Percentiles rank a stretch among this genome's conserved stretches.
Evolutionary conservation across 192 early-diverging fungal genomes (phyloP).

Genomic region (Entomortierella parvispora): DNA sequence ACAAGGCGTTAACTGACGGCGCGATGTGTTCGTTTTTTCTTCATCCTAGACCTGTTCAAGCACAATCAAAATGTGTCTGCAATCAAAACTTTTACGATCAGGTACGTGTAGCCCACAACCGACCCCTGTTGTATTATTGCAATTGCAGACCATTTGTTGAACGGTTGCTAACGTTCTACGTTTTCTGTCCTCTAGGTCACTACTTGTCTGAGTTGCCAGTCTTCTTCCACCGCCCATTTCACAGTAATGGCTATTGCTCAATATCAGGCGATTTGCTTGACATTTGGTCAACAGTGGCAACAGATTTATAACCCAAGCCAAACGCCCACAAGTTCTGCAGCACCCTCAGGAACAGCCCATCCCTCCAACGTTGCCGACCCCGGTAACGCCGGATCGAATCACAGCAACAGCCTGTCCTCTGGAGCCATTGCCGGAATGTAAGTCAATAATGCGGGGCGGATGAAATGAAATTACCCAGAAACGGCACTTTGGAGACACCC

Average conservation of each 20-base stretch:
- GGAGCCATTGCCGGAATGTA: conserved; percentile 46
- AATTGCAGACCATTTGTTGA: no score
- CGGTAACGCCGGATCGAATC: neutral
- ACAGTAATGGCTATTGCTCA: neutral
- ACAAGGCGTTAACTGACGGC: neutral
- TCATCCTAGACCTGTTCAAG: conserved; percentile 7
- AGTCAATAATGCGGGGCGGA: neutral
- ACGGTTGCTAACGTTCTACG: neutral
- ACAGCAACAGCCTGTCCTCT: conserved; percentile 20
- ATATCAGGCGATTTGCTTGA: neutral
- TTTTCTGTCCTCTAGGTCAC: conserved; percentile 12
- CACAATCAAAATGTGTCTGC: conserved; percentile 25
- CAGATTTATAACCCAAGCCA: neutral
- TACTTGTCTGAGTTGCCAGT: conserved; percentile 4
- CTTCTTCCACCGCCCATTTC: neutral
- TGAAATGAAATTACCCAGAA: no score
- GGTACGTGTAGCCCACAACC: no score
- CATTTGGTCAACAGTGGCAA: neutral
- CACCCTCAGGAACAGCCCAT: neutral
- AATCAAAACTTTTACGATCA: conserved; percentile 25
- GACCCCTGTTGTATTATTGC: no score
- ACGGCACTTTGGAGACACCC: neutral
- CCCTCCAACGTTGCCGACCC: neutral
- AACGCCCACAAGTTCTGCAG: neutral
- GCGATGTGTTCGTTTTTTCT: neutral